Evolutionary conservation across 768 basidiomycete genomes (phyloP).

Genomic region (Lactarius akahatsu): DNA sequence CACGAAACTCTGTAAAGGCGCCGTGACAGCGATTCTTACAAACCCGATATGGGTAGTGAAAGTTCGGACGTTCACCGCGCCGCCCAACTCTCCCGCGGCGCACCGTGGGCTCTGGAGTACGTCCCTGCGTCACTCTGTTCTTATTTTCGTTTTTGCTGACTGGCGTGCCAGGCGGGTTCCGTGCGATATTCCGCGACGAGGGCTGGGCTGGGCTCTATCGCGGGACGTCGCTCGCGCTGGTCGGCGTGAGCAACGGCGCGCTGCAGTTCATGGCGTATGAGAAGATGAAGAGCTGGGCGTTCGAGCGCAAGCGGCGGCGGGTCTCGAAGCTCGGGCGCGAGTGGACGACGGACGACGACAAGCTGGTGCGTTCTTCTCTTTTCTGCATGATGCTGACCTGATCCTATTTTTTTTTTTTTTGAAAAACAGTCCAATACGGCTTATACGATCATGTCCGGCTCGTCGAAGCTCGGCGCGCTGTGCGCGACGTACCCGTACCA

Average conservation of each 20-base stretch:
- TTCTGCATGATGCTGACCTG: too few species aligned
- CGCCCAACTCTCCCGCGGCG: conserved; percentile 59
- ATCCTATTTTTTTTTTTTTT: too few species aligned
- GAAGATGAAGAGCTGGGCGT: conserved; percentile 89
- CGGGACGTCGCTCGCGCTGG: conserved; percentile 82
- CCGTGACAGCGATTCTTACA: conserved; percentile 91
- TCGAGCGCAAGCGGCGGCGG: conserved; percentile 69
- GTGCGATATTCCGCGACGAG: conserved; percentile 66
- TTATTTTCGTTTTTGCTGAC: background rate
- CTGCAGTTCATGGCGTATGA: conserved; percentile 97
- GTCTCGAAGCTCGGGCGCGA: conserved; percentile 57
- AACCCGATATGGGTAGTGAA: conserved; percentile 99
- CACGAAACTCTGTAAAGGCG: conserved; percentile 52
- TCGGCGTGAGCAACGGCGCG: conserved; percentile 93
- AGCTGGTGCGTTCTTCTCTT: conserved; percentile 42
- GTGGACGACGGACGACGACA: conserved; percentile 76
- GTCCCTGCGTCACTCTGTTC: conserved; percentile 30
- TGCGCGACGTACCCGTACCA: conserved; percentile 85
- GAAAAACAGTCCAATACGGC: conserved; percentile 74
- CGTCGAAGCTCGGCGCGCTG: conserved; percentile 78
- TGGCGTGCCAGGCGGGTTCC: conserved; percentile 58
- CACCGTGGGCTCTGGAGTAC: conserved; percentile 80
- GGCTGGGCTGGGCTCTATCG: conserved; percentile 80
- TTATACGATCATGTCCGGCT: conserved; percentile 90
- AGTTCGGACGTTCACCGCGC: conserved; percentile 93